Conservation (phyloP, 805 yeast genomes). For the Ascoidea rubescens region DNA sequence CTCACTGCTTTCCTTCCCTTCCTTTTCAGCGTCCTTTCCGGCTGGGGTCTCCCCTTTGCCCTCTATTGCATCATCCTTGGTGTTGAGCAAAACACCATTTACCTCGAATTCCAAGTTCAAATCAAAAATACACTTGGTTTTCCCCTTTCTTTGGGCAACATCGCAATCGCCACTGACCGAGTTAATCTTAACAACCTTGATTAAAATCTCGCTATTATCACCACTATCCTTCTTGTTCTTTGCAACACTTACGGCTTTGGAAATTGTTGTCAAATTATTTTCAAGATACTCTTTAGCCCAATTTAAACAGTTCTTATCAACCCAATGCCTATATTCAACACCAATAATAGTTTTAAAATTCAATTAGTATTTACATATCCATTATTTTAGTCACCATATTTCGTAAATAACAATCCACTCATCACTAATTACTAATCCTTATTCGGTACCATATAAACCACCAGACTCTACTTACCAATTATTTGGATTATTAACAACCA, state of each 20-base stretch:
- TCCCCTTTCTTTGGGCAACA: slow-evolving; percentile 75
- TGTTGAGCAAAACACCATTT: not conserved
- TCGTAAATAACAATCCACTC: not conserved
- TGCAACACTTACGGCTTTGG: not conserved
- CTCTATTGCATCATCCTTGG: too few relatives aligned
- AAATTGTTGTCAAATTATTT: slow-evolving; percentile 22
- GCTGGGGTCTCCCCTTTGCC: too few relatives aligned
- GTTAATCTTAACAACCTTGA: slow-evolving; percentile 18
- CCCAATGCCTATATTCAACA: slow-evolving; percentile 44
- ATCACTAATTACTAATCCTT: not conserved
- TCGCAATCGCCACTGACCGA: slow-evolving; percentile 61
- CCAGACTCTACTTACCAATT: slow-evolving; percentile 34
- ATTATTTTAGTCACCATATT: too few relatives aligned
- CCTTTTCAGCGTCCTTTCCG: not conserved
- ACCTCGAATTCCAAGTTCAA: slow-evolving; percentile 37
- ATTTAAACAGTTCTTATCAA: slow-evolving; percentile 50
- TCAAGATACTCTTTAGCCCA: slow-evolving; percentile 44
- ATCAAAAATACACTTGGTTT: slow-evolving; percentile 64
- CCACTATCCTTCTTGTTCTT: not conserved
- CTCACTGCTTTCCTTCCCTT: not conserved
- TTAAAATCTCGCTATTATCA: slow-evolving; percentile 11
- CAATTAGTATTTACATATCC: not conserved
- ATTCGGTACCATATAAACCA: not conserved
- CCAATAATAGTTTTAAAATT: not conserved
- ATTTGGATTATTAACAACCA: slow-evolving; percentile 62